Evolutionary conservation across 2,329 filamentous ascomycete species (phyloP).

Genomic region (Aspergillus pseudoterreus): DNA sequence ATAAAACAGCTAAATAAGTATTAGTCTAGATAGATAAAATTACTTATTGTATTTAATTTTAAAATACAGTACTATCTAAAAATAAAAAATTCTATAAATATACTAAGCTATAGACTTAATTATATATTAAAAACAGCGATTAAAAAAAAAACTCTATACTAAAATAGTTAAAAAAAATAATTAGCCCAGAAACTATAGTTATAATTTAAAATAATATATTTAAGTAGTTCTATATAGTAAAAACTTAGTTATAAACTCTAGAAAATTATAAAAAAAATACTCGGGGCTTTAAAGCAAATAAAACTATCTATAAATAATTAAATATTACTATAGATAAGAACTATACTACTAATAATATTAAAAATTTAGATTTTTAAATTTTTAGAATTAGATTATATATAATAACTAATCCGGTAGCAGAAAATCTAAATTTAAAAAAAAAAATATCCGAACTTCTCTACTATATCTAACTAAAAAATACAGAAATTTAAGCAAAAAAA

Average conservation of each 20-base stretch:
- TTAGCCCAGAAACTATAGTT: too few species aligned
- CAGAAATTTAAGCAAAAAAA: background rate
- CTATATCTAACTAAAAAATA: background rate
- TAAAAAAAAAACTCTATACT: too few species aligned
- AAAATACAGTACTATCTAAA: too few species aligned
- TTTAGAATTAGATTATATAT: background rate
- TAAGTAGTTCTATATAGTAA: background rate
- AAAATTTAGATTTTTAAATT: background rate
- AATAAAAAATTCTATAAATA: too few species aligned
- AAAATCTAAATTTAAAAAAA: background rate
- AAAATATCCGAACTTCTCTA: background rate
- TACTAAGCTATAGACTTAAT: too few species aligned
- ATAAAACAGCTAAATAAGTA: too few species aligned
- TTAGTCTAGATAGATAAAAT: too few species aligned
- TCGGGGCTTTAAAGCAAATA: background rate
- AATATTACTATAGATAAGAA: background rate
- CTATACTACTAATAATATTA: too few species aligned
- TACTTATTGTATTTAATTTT: too few species aligned
- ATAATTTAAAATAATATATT: background rate
- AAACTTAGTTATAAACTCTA: too few species aligned
- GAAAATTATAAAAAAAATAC: background rate
- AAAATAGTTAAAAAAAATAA: too few species aligned
- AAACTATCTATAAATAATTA: background rate
- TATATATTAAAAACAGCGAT: too few species aligned
- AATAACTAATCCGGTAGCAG: background rate